Evolutionary conservation across 2,329 filamentous ascomycete genomes (phyloP).

Genomic region (Alternaria consortialis): DNA sequence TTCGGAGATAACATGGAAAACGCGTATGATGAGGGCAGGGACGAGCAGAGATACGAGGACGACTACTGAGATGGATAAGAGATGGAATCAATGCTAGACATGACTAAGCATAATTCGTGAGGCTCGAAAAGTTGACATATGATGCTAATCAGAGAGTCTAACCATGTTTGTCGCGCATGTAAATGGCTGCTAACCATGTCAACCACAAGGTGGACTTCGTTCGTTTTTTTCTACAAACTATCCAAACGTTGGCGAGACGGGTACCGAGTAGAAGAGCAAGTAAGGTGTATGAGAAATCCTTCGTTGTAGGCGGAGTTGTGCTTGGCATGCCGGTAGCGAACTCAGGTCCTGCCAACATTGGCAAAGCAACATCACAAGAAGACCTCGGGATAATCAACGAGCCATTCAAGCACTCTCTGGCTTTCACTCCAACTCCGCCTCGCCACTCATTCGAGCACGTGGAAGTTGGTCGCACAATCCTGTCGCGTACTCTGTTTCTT

Average conservation of each 20-base stretch:
- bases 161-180: not conserved
- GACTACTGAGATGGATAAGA: conserved; percentile 5
- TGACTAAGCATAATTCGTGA: not conserved
- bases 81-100: not conserved
- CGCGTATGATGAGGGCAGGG: conserved; percentile 34
- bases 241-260: not conserved
- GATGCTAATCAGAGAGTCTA: not conserved
- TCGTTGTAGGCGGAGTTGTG: not conserved
- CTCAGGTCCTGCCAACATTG: not conserved
- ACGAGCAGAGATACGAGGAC: conserved; percentile 37
- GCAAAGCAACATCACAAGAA: not conserved
- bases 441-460: not conserved
- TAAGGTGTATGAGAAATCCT: not conserved
- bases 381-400: not conserved
- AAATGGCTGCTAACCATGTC: not conserved
- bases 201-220: not conserved
- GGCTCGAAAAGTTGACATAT: not conserved
- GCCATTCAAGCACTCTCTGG: not conserved
- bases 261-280: not conserved
- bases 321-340: not conserved
- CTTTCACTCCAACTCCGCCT: not conserved
- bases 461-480: not conserved
- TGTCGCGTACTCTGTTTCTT: not conserved
- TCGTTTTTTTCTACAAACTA: not conserved
- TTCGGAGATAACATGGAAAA: conserved; percentile 36